These are phyloP conservation scores for Tuber magnatum DNA, from an alignment of 495 filamentous ascomycete species.

Conservation along the genomic window DNA sequence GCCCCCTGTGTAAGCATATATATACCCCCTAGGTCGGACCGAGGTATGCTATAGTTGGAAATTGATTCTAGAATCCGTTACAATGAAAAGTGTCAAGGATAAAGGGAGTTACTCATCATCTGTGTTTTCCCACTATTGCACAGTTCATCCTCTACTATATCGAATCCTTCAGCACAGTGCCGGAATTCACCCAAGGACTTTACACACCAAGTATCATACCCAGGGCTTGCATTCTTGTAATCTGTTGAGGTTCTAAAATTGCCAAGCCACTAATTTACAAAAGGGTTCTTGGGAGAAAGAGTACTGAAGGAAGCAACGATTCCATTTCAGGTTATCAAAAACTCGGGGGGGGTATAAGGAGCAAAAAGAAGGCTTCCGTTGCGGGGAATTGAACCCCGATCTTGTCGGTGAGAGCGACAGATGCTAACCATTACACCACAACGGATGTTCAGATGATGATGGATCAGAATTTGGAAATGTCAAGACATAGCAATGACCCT, in stretches of 20 bases:
- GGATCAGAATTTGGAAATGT: neutral
- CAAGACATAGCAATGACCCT: neutral
- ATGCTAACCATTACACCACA: conserved; percentile 26
- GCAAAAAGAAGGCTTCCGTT: conserved; percentile 9
- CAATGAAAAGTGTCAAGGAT: neutral
- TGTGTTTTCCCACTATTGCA: neutral
- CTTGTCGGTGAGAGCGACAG: conserved; percentile 25
- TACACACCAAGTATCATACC: neutral
- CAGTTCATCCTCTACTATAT: neutral
- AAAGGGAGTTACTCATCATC: neutral
- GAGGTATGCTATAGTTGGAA: neutral
- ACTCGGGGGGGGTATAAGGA: too few relatives aligned
- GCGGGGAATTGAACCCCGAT: too few relatives aligned
- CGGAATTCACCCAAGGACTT: neutral
- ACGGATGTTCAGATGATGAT: conserved; percentile 4
- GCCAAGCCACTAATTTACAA: neutral
- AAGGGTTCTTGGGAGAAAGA: neutral
- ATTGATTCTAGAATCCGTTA: neutral
- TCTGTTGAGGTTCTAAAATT: neutral
- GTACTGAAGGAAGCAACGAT: neutral
- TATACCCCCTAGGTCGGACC: neutral
- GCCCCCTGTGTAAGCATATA: neutral
- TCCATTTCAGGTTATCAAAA: too few relatives aligned
- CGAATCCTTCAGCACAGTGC: too few relatives aligned
- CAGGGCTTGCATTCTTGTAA: neutral